Evolutionary conservation across 257 asterid genomes (phyloP).

Genomic region (Solanum piurae): DNA sequence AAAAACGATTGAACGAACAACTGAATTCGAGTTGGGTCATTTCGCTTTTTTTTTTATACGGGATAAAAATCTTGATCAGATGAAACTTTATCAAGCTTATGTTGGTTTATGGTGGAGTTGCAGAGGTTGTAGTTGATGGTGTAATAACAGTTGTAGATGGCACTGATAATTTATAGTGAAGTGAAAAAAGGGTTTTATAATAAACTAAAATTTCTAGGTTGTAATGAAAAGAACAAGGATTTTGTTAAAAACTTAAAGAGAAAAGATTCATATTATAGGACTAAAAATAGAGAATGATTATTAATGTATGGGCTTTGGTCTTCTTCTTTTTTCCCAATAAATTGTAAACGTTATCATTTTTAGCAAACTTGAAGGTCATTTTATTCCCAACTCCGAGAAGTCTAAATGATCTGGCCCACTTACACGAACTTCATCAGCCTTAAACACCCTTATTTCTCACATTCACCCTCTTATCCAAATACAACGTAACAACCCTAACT

Average conservation of each 20-base stretch:
- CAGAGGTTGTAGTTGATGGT: neutral
- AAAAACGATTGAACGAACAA: too few relatives aligned
- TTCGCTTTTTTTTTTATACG: too few relatives aligned
- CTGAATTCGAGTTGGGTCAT: too few relatives aligned
- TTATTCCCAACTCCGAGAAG: neutral
- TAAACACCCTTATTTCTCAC: neutral
- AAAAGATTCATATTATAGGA: neutral
- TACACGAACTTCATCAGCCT: neutral
- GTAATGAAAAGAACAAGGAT: neutral
- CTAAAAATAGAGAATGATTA: neutral
- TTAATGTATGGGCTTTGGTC: neutral
- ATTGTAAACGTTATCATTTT: neutral
- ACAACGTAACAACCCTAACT: neutral
- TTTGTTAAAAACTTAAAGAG: neutral
- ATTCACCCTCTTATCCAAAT: neutral
- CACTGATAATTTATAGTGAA: neutral
- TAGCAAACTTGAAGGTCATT: neutral
- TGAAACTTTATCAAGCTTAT: too few relatives aligned
- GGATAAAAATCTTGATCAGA: too few relatives aligned
- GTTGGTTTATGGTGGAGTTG: too few relatives aligned
- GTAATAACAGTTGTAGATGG: neutral
- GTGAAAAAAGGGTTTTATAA: neutral
- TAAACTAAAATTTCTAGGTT: too few relatives aligned
- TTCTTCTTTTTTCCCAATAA: neutral
- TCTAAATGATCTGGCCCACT: neutral